Evolutionary conservation across 495 filamentous ascomycete genomes (phyloP).

Genomic region (Stereocaulon alpinum): DNA sequence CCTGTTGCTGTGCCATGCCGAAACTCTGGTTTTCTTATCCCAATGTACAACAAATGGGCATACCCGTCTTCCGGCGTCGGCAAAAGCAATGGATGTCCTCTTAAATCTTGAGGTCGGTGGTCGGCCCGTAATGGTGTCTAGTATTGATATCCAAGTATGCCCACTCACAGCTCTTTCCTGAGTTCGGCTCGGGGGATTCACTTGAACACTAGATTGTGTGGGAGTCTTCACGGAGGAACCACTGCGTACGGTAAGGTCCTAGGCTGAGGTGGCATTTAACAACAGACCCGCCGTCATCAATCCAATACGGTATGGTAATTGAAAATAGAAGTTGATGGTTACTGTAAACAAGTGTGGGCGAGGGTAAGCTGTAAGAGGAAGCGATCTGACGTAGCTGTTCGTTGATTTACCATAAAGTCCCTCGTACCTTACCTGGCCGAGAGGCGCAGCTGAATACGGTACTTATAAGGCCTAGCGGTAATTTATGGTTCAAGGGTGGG

Average conservation of each 20-base stretch:
- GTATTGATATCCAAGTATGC: not conserved
- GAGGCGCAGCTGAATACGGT: constrained; percentile 3
- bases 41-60: not conserved
- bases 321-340: not conserved
- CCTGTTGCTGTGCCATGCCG: constrained; percentile 49
- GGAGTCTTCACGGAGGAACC: not conserved
- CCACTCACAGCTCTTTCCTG: not conserved
- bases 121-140: not conserved
- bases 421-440: not conserved
- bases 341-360: not conserved
- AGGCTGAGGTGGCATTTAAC: constrained; percentile 1
- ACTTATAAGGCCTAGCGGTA: constrained; percentile 3
- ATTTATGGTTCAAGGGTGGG: constrained; percentile 1
- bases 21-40: not conserved
- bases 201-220: not conserved
- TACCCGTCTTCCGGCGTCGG: not conserved
- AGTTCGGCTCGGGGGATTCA: not conserved
- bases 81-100: not conserved
- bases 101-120: not conserved
- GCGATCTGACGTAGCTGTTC: constrained; percentile 1
- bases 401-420: not conserved
- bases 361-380: constrained; percentile 2
- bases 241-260: not conserved
- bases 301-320: not conserved
- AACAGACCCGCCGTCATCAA: constrained; percentile 13